Base-by-base conservation (phyloP, 1,284 basidiomycete genomes). In the Fomitopsis palustris region DNA sequence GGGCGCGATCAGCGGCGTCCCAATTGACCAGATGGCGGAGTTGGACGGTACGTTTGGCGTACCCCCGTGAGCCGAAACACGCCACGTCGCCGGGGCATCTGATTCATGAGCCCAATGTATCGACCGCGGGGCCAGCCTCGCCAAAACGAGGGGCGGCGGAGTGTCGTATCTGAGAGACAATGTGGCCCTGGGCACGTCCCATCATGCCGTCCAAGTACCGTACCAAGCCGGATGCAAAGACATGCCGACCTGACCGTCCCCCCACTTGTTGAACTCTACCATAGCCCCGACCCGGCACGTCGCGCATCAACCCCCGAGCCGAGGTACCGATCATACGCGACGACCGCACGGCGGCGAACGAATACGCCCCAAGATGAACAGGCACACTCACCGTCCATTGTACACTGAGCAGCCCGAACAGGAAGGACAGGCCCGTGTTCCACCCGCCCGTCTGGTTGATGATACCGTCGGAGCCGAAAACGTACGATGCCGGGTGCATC, bases 331-430 rank as follows among this genome's bases (percentile, higher is more conserved):
- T 42, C 39, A 16, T 21, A n/a, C 39, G 29, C 16, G 16, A 39
- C 23, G n/a, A 2, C 21, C 5, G 7, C 23, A 45, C 12, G 42
- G 25, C 17, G n/a, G 31, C 12, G 35, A 14, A 37, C 17, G 16
- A 61, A 45, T 37, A 57, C 12, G 54, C 55, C 55, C 55, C 25
- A 51, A 43, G 8, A 19, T 33, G 51, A 37, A 52, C n/a, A 54
- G 33, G 41, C 29, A 39, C 21, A 75, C 86, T 62, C 71, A 92
- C 88, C 59, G 91, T 93, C 92, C 92, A 96, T 73, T 96, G 92
- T 10, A 97, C 95, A 62, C 90, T 92, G 57, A 96, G 77, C 57
- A 97, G 75, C 29, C 95, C 95, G 63, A 97, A 88, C 55, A 96
- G 75, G 77, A 96, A 96, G 1, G 93, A 87, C 55, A 96, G 75